A percentile compares a stretch with the other conserved stretches of the same genome.
phyloP scores from a whole-genome alignment of 176 grass and related monocot genomes.

The Dendrocalamus sinicus region DNA sequence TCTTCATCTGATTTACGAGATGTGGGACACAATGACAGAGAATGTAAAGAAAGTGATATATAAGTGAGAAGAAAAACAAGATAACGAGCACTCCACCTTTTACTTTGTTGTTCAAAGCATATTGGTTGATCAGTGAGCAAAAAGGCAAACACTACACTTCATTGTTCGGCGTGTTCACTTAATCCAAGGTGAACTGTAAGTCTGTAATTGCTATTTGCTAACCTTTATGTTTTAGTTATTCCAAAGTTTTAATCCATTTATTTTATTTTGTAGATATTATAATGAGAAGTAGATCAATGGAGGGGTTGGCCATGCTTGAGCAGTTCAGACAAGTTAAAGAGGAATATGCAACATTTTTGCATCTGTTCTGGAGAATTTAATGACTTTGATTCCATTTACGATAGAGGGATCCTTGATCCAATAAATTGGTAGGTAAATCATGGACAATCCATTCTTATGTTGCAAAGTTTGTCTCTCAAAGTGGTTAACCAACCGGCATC shows the following conservation, averaged over 20 bases:
- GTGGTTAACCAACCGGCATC: too few relatives aligned
- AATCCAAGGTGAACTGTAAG: not conserved
- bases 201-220: not conserved
- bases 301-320: not conserved
- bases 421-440: too few relatives aligned
- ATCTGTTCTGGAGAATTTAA: too few relatives aligned
- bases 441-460: too few relatives aligned
- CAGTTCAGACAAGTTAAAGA: too few relatives aligned
- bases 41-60: not conserved
- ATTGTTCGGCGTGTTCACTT: too few relatives aligned
- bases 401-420: too few relatives aligned
- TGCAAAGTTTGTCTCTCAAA: too few relatives aligned
- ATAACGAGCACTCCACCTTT: not conserved
- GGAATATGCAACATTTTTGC: too few relatives aligned
- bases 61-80: not conserved
- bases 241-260: not conserved
- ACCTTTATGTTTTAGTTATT: not conserved
- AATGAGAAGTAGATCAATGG: not conserved
- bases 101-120: not conserved
- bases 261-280: not conserved
- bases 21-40: too few relatives aligned
- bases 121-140: not conserved
- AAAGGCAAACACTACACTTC: slow-evolving; percentile 12
- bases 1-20: not conserved
- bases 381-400: too few relatives aligned